Evolutionary conservation across 2,329 filamentous ascomycete species (phyloP), one percentile per base, ranked within the genome.

Genomic region (Teratosphaeria epicoccoides): DNA sequence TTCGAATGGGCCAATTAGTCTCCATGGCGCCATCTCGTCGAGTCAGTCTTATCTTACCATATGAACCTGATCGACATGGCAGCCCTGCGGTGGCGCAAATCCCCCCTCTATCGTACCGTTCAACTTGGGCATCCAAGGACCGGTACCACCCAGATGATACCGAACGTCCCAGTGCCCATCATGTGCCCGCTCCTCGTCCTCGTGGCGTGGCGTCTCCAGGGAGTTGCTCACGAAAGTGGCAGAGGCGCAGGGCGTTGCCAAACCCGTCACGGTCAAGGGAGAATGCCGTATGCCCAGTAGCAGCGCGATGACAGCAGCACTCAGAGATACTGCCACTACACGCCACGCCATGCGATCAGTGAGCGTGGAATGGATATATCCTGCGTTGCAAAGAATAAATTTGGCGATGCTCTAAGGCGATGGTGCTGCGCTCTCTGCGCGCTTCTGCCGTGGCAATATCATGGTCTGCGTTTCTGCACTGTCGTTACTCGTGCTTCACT

Each of bases 21-120:
- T 46, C 24, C 49, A 12, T 37, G 4, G 43, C n/a, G 54, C 49
- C 25, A 45, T 47, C 14, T 40, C 37, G n/a, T 2, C 7, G 9
- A 24, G n/a, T 7, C 17, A 14, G 10, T 33, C 20, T 9, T 17
- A 23, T 51, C 60, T 52, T 66, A 78, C 76, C 77, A 81, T 76
- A 63, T 81, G 78, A n/a, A 80, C 72, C 60, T 81, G 77, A 52
- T 79, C 74, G 6, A 81, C 69, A 14, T 64, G 60, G 58, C 78
- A 81, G 2, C 71, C 71, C 5, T 69, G 61, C 0, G 78, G 78
- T 4, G 72, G 61, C 1, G 65, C 67, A 46, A 76, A 67, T 4
- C 70, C 71, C 6, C 65, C 66, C 11, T 67, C 66, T 12, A 72
- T 62, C 2, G 71, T 60, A 33, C 71, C 70, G 40, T 70, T 63